Conservation (phyloP, 2,329 filamentous ascomycete species). For the Teratosphaeria viscida region DNA sequence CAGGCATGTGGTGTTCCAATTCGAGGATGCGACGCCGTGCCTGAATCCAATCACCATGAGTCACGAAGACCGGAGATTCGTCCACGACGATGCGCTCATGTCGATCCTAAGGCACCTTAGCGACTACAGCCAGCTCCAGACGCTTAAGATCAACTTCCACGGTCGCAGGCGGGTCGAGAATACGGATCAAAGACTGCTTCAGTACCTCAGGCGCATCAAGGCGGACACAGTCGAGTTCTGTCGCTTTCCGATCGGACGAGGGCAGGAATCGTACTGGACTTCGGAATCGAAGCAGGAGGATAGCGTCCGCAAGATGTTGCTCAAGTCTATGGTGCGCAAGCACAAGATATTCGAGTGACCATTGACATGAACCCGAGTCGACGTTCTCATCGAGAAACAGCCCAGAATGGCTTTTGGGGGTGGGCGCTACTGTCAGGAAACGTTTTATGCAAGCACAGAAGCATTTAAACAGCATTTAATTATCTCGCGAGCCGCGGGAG, state of each 20-base stretch:
- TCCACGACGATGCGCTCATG: slow-evolving; percentile 37
- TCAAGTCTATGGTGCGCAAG: slow-evolving; percentile 27
- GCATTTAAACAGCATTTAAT: neutral
- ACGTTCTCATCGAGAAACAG: neutral
- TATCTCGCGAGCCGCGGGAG: neutral
- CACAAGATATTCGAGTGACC: slow-evolving; percentile 24
- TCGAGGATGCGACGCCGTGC: slow-evolving; percentile 36
- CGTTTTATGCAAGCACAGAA: neutral
- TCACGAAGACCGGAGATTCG: slow-evolving; percentile 37
- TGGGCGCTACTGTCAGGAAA: no score
- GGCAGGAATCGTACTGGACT: slow-evolving; percentile 12
- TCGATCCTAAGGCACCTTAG: slow-evolving; percentile 35
- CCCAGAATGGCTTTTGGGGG: neutral
- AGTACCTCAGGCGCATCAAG: slow-evolving; percentile 34
- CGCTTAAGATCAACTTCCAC: slow-evolving; percentile 32
- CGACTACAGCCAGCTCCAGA: slow-evolving; percentile 32
- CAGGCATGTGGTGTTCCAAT: slow-evolving; percentile 34
- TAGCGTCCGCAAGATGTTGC: slow-evolving; percentile 22
- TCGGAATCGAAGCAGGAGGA: slow-evolving; percentile 25
- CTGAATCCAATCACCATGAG: slow-evolving; percentile 28
- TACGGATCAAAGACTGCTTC: slow-evolving; percentile 34
- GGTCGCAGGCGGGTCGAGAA: slow-evolving; percentile 27
- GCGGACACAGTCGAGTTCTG: slow-evolving; percentile 31
- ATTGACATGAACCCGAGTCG: neutral
- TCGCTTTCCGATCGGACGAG: slow-evolving; percentile 16